Percentiles rank a stretch among this genome's conserved stretches.
These are phyloP conservation scores for Xylariaceae sp. DNA, from an alignment of 2,329 filamentous ascomycete species.

Conservation along the genomic window DNA sequence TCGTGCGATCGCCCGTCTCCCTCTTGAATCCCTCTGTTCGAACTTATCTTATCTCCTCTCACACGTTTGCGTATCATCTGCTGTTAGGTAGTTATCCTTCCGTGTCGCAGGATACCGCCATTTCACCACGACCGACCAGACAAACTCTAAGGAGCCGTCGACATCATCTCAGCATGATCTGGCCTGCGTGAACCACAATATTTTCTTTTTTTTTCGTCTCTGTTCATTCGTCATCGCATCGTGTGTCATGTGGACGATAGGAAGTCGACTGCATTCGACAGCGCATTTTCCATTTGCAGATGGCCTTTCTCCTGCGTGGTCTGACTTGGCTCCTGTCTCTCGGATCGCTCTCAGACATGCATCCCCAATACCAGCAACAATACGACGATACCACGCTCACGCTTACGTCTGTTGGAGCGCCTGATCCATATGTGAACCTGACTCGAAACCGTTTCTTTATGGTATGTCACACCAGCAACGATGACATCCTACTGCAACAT, in stretches of 20 bases:
- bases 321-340: conserved; percentile 22
- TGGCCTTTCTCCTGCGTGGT: conserved; percentile 17
- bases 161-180: too few species aligned
- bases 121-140: too few species aligned
- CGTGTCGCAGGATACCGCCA: too few species aligned
- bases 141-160: too few species aligned
- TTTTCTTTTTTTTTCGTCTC: too few species aligned
- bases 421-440: conserved; percentile 30
- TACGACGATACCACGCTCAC: conserved; percentile 32
- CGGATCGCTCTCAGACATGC: conserved; percentile 3
- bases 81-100: too few species aligned
- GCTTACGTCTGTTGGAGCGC: conserved; percentile 30
- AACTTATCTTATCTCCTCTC: too few species aligned
- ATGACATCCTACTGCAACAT: background rate
- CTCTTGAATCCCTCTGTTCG: too few species aligned
- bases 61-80: too few species aligned
- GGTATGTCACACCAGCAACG: conserved; percentile 15
- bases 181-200: too few species aligned
- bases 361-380: conserved; percentile 8
- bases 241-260: conserved; percentile 5
- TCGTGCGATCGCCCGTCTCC: too few species aligned
- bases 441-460: conserved; percentile 28
- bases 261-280: conserved; percentile 1
- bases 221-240: conserved; percentile 3
- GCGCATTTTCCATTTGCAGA: conserved; percentile 14